Base-by-base conservation (phyloP, 768 basidiomycete genomes). In the Naganishia vaughanmartiniae region DNA sequence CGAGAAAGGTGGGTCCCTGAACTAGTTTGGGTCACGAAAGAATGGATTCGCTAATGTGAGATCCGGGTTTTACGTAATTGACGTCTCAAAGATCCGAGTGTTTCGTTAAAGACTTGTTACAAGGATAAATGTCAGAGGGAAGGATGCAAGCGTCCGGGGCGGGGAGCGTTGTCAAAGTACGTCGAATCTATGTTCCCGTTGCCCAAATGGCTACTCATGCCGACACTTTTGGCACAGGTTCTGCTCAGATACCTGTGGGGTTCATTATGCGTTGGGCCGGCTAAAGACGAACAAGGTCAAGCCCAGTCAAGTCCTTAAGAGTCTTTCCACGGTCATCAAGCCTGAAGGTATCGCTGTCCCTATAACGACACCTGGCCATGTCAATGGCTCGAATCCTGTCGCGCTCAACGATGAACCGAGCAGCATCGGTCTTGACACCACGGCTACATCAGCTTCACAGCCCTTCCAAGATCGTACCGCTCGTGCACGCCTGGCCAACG, bases 1-100 rank as follows among this genome's bases (percentile, higher is more conserved):
- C 67, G 77, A 78, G 65, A 65, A 71, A 56, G 68, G 79, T 80
- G 69, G 73, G 78, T 77, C 21, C 19, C 3, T 12, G 19, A 24
- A 21, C 28, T 30, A 15, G 34, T 7, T 24, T 53, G 15, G 1
- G 14, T 14, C 9, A 6, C n/a, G 34, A 0, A 10, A 10, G 33
- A n/a, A 46, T 39, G 58, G 17, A 19, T 14, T 28, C 7, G 31
- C 57, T 33, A n/a, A 33, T 58, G 55, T 24, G 36, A 2, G 7
- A 14, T 48, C 3, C 45, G 7, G 63, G n/a, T 5, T 2, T 17
- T 17, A 10, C 30, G n/a, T 45, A 26, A 10, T 1, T 48, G 14
- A 5, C 17, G 2, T 6, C n/a, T 33, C 4, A 30, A 10, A 53
- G 48, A 66, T 42, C 65, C 53, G 19, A 34, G 30, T 34, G 65